Percentiles rank a stretch among this genome's conserved stretches.
These are phyloP conservation scores for Urtica urens DNA, from an alignment of 306 rosid genomes.

Conservation along the genomic window DNA sequence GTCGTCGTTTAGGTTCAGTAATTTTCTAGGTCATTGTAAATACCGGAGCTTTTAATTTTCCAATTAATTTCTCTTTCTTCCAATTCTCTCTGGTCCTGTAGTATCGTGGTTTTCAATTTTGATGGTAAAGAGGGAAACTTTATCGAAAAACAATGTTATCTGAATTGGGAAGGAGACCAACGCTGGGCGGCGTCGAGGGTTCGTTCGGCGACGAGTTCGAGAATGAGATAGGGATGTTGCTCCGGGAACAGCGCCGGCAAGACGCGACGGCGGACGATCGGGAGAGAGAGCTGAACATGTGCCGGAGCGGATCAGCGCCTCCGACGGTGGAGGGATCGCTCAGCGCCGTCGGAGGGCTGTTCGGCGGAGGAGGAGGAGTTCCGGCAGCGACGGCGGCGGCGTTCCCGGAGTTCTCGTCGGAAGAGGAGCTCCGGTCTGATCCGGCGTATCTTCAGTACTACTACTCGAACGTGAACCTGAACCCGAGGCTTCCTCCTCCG, in stretches of 20 bases:
- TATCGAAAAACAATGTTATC: slow-evolving; percentile 40
- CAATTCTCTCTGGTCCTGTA: slow-evolving; percentile 21
- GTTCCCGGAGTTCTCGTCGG: slow-evolving; percentile 48
- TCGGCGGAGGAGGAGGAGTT: slow-evolving; percentile 11
- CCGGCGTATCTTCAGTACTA: slow-evolving; percentile 71
- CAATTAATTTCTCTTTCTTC: slow-evolving; percentile 14
- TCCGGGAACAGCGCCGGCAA: slow-evolving; percentile 65
- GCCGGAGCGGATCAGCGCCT: slow-evolving; percentile 89
- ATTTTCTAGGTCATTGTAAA: not conserved
- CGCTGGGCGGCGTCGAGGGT: slow-evolving; percentile 62
- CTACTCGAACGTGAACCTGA: slow-evolving; percentile 71
- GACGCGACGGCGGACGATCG: slow-evolving; percentile 70
- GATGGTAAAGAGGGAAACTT: slow-evolving; percentile 9
- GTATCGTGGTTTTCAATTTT: slow-evolving; percentile 2
- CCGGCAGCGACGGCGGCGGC: slow-evolving; percentile 9
- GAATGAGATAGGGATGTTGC: slow-evolving; percentile 74
- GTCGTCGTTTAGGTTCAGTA: not conserved
- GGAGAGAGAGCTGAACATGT: slow-evolving; percentile 58
- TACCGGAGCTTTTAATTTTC: slow-evolving; percentile 21
- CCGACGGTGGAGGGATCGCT: slow-evolving; percentile 83
- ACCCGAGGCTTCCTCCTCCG: slow-evolving; percentile 83
- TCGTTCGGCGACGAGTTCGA: slow-evolving; percentile 81
- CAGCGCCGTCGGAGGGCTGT: slow-evolving; percentile 69
- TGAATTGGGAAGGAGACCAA: slow-evolving; percentile 69
- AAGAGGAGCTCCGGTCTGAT: slow-evolving; percentile 89